Evolutionary conservation across 768 basidiomycete species (phyloP), one percentile per base, ranked within the genome.

Genomic region (Chlorophyllum brunneum): DNA sequence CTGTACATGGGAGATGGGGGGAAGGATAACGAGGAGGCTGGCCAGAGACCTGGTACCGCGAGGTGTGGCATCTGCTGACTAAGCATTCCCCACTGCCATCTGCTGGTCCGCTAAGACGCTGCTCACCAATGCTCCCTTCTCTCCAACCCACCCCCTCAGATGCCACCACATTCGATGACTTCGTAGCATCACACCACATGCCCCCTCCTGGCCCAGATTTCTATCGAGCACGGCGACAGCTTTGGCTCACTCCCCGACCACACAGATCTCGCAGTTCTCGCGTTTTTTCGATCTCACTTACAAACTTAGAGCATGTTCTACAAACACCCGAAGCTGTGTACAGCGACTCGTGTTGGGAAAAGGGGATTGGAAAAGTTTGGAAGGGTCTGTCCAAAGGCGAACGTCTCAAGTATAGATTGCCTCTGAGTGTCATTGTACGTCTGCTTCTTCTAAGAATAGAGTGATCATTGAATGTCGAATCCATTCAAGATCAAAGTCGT

Each of bases 151-250:
- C 48, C 40, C 22, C 41, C 13, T 6, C 23, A 18, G 29, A 23
- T 18, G 11, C 9, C 23, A 29, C 41, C 11, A 37, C 41, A 15
- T 45, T 53, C 13, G 51, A 53, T 22, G 51, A 38, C 46, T n/a
- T 45, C 37, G 36, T 53, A 22, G 51, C 55, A 27, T 54, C 18
- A 30, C 37, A 41, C 27, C 50, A 65, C 30, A 68, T 86, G 27
- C 85, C 85, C 15, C 73, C 75, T 39, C 81, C 85, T 4, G 88
- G 88, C 0, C 83, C 82, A 16, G 77, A 71, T 3, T 71, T 81
- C 60, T 92, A 85, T 65, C 67, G 68, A 15, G 84, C 80, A 0
- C 79, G 88, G 33, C 74, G 86, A 43, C 70, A 72, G 4, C 68
- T 83, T 27, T 92, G 88, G 88, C 70, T 83, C 18, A 68, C 56